Percentiles rank a stretch among this genome's conserved stretches.
These are phyloP conservation scores for Rhizopus sp. DNA, from an alignment of 371 early-diverging fungal genomes.

Conservation along the genomic window DNA sequence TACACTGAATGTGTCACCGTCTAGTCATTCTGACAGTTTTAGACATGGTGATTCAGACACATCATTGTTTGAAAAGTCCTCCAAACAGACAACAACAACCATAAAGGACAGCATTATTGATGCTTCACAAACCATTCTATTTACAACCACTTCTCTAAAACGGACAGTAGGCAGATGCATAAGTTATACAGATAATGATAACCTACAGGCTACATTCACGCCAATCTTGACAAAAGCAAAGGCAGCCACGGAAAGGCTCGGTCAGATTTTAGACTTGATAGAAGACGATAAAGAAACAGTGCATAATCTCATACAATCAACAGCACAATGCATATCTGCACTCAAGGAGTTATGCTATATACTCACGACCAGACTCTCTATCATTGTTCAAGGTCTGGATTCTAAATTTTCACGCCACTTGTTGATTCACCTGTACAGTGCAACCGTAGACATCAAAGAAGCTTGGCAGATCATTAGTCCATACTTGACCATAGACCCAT, in stretches of 20 bases:
- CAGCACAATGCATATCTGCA: constrained; percentile 16
- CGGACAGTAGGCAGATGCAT: constrained; percentile 31
- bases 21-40: neutral
- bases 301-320: constrained; percentile 14
- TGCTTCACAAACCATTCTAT: constrained; percentile 36
- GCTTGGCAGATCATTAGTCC: constrained; percentile 50
- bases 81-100: neutral
- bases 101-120: constrained; percentile 17
- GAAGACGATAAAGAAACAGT: constrained; percentile 15
- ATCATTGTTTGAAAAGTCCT: neutral
- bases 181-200: constrained; percentile 24
- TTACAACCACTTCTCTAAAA: constrained; percentile 31
- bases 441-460: constrained; percentile 53
- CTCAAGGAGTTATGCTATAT: constrained; percentile 32
- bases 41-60: neutral
- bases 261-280: constrained; percentile 13
- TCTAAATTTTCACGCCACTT: constrained; percentile 48
- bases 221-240: constrained; percentile 26
- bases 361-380: constrained; percentile 28
- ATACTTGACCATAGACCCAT: constrained; percentile 17
- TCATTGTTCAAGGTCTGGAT: constrained; percentile 39
- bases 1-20: neutral
- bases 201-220: constrained; percentile 21
- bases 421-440: constrained; percentile 48
- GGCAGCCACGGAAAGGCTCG: constrained; percentile 22